A percentile compares a stretch with the other conserved stretches of the same genome.
Evolutionary conservation across 202 grass and related monocot species (phyloP).

Genomic region (Panicum virgatum): DNA sequence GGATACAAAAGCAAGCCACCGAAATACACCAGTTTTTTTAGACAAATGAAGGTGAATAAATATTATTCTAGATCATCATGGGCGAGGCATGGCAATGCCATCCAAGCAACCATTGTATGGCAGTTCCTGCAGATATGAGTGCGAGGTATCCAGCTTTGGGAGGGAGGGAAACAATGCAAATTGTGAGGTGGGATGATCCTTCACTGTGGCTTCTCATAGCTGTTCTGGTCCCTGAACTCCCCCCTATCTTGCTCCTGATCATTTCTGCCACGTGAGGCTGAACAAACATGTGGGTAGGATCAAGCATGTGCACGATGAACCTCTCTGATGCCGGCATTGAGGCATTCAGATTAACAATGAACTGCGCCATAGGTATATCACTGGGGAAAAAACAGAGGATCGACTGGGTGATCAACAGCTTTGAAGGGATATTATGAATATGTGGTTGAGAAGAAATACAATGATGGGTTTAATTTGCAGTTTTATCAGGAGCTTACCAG

Average conservation of each 20-base stretch:
- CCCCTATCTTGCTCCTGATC: constrained; percentile 73
- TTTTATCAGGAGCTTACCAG: constrained; percentile 36
- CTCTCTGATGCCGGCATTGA: constrained; percentile 66
- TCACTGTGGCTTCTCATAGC: constrained; percentile 68
- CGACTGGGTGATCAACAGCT: neutral
- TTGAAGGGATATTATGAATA: neutral
- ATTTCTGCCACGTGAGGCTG: constrained; percentile 66
- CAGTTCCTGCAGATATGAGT: neutral
- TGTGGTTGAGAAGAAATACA: neutral
- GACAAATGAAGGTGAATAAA: neutral
- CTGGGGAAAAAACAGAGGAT: constrained; percentile 30
- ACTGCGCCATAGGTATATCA: constrained; percentile 87
- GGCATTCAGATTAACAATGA: constrained; percentile 77
- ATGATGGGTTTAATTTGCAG: neutral
- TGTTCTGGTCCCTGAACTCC: constrained; percentile 86
- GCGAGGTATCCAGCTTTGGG: neutral
- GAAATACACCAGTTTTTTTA: neutral
- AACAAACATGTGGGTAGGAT: constrained; percentile 87
- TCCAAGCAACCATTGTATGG: neutral
- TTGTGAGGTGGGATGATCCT: neutral
- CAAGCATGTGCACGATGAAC: constrained; percentile 87
- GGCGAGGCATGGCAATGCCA: no score
- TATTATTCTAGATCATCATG: neutral
- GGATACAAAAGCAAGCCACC: neutral
- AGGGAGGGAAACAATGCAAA: neutral